Evolutionary conservation across 2,329 filamentous ascomycete species (phyloP).

Genomic region (Cercospora beticola): DNA sequence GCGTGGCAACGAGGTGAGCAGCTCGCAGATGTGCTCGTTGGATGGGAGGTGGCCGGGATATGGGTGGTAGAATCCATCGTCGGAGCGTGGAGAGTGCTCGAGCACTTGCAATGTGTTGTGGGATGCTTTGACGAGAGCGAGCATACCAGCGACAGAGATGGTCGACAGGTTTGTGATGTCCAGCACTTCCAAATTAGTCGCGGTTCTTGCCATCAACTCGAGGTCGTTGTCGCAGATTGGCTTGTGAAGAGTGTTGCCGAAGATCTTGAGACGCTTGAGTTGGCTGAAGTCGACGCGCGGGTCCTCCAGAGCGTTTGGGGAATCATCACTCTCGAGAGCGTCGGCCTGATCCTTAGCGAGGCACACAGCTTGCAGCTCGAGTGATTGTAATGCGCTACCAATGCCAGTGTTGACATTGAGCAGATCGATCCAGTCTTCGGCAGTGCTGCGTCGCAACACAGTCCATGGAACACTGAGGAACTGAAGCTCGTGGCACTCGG

Average conservation of each 20-base stretch:
- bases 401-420: slow-evolving; percentile 43
- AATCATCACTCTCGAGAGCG: slow-evolving; percentile 42
- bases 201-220: slow-evolving; percentile 51
- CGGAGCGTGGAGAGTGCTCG: slow-evolving; percentile 54
- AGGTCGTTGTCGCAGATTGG: slow-evolving; percentile 54
- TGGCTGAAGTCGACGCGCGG: slow-evolving; percentile 49
- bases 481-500: slow-evolving; percentile 49
- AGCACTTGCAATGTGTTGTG: slow-evolving; percentile 50
- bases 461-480: slow-evolving; percentile 56
- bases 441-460: slow-evolving; percentile 50
- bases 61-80: slow-evolving; percentile 54
- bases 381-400: slow-evolving; percentile 48
- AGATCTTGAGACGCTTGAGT: slow-evolving; percentile 54
- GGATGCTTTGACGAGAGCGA: slow-evolving; percentile 53
- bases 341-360: slow-evolving; percentile 48
- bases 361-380: slow-evolving; percentile 54
- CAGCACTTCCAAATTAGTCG: slow-evolving; percentile 53
- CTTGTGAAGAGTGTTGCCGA: slow-evolving; percentile 55
- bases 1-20: slow-evolving; percentile 48
- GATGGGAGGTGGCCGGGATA: slow-evolving; percentile 46
- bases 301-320: slow-evolving; percentile 44
- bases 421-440: slow-evolving; percentile 50
- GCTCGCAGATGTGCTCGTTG: slow-evolving; percentile 50
- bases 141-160: slow-evolving; percentile 54
- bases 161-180: slow-evolving; percentile 56